Conservation (phyloP, 257 asterid genomes). For the Coffea eugenioides region DNA sequence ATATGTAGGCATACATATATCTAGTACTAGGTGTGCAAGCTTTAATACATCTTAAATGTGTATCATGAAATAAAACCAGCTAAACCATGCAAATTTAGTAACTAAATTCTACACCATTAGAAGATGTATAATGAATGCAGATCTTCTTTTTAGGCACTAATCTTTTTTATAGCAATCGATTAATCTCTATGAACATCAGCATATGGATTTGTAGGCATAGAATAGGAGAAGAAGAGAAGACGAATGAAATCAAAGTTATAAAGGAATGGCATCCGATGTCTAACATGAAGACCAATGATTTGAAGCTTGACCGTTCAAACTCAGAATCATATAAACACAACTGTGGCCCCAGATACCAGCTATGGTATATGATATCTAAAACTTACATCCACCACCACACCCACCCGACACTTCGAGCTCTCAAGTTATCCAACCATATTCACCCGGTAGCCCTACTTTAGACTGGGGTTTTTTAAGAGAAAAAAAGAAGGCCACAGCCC, state of each 20-base stretch:
- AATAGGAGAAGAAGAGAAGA: too few relatives aligned
- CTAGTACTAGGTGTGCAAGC: too few relatives aligned
- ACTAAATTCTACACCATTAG: background rate
- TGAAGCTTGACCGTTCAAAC: constrained; percentile 87
- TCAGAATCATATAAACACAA: constrained; percentile 37
- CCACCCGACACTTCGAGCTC: constrained; percentile 2
- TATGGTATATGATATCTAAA: constrained; percentile 20
- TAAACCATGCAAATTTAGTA: background rate
- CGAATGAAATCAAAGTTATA: constrained; percentile 13
- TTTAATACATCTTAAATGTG: background rate
- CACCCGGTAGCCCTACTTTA: constrained; percentile 24
- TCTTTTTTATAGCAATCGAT: background rate
- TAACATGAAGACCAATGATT: constrained; percentile 68
- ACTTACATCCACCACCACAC: constrained; percentile 8
- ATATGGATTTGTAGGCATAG: background rate
- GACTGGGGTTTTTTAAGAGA: constrained; percentile 24
- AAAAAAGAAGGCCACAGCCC: background rate
- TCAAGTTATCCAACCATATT: constrained; percentile 18
- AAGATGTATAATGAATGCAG: background rate
- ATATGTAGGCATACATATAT: too few relatives aligned
- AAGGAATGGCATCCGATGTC: constrained; percentile 68
- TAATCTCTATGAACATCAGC: background rate
- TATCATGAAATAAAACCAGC: background rate
- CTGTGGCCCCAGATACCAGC: constrained; percentile 40
- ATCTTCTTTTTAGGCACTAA: background rate